Evolutionary conservation across 2,329 filamentous ascomycete species (phyloP).

Genomic region (Penicillium fuscoglaucum): DNA sequence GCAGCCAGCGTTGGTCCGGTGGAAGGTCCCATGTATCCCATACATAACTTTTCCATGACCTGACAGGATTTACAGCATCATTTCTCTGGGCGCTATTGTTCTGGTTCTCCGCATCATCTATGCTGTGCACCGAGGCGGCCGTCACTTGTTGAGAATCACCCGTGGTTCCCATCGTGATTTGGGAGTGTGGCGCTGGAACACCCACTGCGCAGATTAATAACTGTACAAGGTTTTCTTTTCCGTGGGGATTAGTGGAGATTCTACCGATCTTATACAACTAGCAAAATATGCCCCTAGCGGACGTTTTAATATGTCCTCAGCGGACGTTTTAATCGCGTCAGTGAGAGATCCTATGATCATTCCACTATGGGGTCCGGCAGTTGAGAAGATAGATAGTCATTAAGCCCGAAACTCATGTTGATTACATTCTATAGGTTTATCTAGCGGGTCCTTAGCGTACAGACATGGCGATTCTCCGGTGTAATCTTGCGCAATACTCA

Average conservation of each 20-base stretch:
- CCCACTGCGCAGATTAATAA: neutral
- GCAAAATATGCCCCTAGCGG: neutral
- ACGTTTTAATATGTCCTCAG: constrained; percentile 5
- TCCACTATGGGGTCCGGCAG: neutral
- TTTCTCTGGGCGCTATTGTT: neutral
- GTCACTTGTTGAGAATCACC: neutral
- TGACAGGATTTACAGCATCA: constrained; percentile 4
- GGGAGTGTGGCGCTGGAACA: neutral
- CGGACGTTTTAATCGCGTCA: constrained; percentile 1
- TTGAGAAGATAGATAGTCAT: neutral
- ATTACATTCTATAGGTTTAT: neutral
- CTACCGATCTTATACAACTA: neutral
- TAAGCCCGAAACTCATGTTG: neutral
- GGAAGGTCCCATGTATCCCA: constrained; percentile 29
- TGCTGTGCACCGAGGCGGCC: neutral
- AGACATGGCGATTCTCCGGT: neutral
- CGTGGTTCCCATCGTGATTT: neutral
- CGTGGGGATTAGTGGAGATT: neutral
- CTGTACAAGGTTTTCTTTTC: neutral
- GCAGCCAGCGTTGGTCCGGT: constrained; percentile 26
- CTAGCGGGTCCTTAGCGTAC: neutral
- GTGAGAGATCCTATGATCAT: neutral
- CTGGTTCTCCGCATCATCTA: constrained; percentile 5
- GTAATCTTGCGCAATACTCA: neutral
- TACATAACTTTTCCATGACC: constrained; percentile 25